Conservation (phyloP, 2,329 filamentous ascomycete species). For the Aspergillus ruber region DNA sequence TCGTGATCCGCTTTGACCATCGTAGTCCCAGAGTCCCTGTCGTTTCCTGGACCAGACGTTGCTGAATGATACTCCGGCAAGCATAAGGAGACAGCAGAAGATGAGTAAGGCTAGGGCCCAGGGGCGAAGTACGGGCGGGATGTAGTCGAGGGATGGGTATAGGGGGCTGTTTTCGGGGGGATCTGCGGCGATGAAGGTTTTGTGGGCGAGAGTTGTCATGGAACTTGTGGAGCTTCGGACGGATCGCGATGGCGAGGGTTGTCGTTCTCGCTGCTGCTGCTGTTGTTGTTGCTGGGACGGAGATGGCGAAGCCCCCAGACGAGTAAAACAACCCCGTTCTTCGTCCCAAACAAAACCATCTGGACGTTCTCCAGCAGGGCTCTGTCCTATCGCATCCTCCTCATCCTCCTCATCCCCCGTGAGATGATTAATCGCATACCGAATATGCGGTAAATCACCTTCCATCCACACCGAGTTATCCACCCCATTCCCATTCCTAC, state of each 20-base stretch:
- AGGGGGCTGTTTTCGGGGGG: constrained; percentile 38
- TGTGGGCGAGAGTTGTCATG: constrained; percentile 14
- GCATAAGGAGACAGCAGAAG: constrained; percentile 61
- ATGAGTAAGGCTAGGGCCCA: constrained; percentile 57
- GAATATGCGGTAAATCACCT: constrained; percentile 81
- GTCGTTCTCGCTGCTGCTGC: constrained; percentile 21
- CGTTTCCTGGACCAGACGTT: constrained; percentile 61
- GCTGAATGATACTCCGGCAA: constrained; percentile 64
- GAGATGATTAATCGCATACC: constrained; percentile 81
- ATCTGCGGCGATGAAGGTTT: constrained; percentile 46
- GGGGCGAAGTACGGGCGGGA: constrained; percentile 65
- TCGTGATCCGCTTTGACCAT: constrained; percentile 60
- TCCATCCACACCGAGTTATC: neutral
- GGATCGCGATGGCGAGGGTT: constrained; percentile 8
- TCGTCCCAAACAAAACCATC: constrained; percentile 45
- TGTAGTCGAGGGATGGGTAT: constrained; percentile 57
- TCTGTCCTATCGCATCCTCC: constrained; percentile 27
- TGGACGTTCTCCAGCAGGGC: constrained; percentile 47
- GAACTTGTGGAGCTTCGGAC: constrained; percentile 11
- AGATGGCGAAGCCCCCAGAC: constrained; percentile 15
- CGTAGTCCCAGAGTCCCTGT: constrained; percentile 62
- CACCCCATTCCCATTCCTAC: constrained; percentile 1
- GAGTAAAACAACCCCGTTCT: constrained; percentile 38
- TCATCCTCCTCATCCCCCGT: constrained; percentile 63
- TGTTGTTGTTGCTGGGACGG: constrained; percentile 24